Evolutionary conservation across 2,329 filamentous ascomycete genomes (phyloP), one percentile per base, ranked within the genome.

Genomic region (Coniochaeta prunicola): DNA sequence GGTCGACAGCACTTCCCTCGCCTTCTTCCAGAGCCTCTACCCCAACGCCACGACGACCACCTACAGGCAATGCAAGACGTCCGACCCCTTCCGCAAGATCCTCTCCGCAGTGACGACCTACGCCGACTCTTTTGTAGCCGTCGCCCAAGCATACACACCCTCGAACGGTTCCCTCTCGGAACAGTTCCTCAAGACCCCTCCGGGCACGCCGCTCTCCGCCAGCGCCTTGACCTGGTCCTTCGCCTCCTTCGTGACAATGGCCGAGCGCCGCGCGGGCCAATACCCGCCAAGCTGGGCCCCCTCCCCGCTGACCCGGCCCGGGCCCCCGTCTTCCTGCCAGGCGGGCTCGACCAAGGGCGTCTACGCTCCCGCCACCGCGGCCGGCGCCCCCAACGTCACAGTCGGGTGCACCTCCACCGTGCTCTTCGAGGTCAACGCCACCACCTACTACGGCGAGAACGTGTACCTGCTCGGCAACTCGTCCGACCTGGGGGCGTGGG

Each of bases 1-100:
- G 0, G 81, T 93, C 54, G 86, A 83, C 5, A 73, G 76, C 0
- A 80, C 79, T 2, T 91, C 88, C 0, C 76, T 91, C 13, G 68
- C 80, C 4, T 93, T 93, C 75, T 93, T 92, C 80, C 71, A 76
- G 60, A 84, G 85, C 61, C 74, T 90, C 3, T 80, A 81, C 58
- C 77, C 85, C 10, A 77, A 77, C 0, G 78, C 83, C 4, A 71
- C 1, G 71, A 76, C 88, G 26, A 89, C 64, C 7, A 78, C 73
- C 2, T 89, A 82, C 69, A 74, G 73, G 0, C 3, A 55, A 24
- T 74, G 71, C 10, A 64, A 71, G 6, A 62, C 59, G 15, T 42
- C 58, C 54, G 53, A 59, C 28, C 64, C 66, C 7, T 83, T 76
- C 66, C 67, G 70, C 0, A 67, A 71, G 74, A 73, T 76, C 1